Evolutionary conservation across 768 basidiomycete genomes (phyloP), one percentile per base, ranked within the genome.

Genomic region (Hericium coralloides): DNA sequence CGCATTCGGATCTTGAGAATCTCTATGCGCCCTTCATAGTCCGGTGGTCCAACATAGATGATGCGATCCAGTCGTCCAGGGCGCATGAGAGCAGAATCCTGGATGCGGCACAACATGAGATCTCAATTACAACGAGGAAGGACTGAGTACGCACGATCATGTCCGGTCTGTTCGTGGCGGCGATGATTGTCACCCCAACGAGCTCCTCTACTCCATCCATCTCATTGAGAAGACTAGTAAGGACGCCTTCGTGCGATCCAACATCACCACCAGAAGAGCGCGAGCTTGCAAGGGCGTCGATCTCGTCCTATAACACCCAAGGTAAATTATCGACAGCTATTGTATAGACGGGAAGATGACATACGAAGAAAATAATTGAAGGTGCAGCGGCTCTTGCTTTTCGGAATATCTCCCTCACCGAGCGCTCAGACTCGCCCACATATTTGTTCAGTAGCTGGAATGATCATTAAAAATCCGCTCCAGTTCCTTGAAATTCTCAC

Each of bases 171-270:
- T 99, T 98, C 12, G 97, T 99, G 0, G 97, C 97, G 1, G 93
- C 97, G 10, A 99, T 82, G 37, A 98, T 82, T 0, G 92, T 95
- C n/a, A 99, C 97, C 0, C 95, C 94, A 17, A 88, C 76, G 18
- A 98, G 76, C 70, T 95, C 93, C 70, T 98, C 92, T 0, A 98
- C 89, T 18, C 97, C 97, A 66, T 98, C 97, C 93, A 98, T 98
- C 68, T 99, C 97, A 66, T 95, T 98, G 56, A 99, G 69, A 12
- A 99, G 76, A 59, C 85, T 95, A 1, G 95, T 95, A 8, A 99
- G 77, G 12, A 98, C 92, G 8, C 97, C 94, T 63, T 92, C 88
- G 63, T 93, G 88, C 0, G 73, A 69, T 43, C 84, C 83, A 2
- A 73, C 71, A 15, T 83, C 80, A 7, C 66, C 68, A 48, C 83